Evolutionary conservation across 306 rosid species (phyloP).

Genomic region (Cicer pinnatifidum): DNA sequence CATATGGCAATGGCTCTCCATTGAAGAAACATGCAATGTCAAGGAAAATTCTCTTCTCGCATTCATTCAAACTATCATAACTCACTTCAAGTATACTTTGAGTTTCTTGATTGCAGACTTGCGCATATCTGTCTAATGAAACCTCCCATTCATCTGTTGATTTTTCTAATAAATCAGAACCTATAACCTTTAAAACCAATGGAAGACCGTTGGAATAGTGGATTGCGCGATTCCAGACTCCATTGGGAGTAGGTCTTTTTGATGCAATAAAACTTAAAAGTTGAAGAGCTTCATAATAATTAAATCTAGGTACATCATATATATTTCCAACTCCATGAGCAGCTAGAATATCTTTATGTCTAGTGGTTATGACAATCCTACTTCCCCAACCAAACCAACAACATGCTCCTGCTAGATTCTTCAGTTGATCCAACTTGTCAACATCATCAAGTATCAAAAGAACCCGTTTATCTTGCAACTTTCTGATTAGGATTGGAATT

Average conservation of each 20-base stretch:
- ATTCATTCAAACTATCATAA: neutral
- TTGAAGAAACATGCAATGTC: conserved; percentile 3
- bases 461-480: conserved; percentile 1
- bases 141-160: conserved; percentile 10
- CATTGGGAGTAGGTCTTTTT: neutral
- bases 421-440: conserved; percentile 11
- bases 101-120: conserved; percentile 1
- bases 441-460: conserved; percentile 19
- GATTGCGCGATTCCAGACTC: neutral
- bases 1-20: neutral
- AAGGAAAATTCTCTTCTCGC: neutral
- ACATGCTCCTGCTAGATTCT: conserved; percentile 4
- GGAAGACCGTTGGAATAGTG: neutral
- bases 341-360: conserved; percentile 8
- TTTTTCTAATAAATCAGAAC: conserved; percentile 2
- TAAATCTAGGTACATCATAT: neutral
- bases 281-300: neutral
- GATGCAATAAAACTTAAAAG: conserved; percentile 6
- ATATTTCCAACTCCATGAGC: conserved; percentile 14
- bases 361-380: conserved; percentile 15
- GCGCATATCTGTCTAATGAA: conserved; percentile 1
- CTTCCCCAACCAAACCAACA: conserved; percentile 5
- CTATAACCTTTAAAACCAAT: conserved; percentile 1
- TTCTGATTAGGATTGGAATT: neutral
- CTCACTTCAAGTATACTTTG: conserved; percentile 19